phyloP scores from a whole-genome alignment of 345 rosid species.

The Eucalyptus grandis region DNA sequence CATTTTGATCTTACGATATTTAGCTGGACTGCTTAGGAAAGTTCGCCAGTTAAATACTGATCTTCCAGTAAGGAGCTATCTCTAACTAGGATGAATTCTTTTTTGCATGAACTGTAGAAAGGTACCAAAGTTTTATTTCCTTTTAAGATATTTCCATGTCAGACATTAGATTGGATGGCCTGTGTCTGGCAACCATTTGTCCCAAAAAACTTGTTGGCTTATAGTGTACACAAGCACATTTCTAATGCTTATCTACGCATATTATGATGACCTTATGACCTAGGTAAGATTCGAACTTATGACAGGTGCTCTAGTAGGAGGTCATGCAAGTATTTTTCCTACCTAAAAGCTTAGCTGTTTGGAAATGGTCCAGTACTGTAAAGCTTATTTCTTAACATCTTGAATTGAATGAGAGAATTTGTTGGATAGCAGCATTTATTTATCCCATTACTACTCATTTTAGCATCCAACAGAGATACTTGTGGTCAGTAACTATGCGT shows the following conservation, averaged over 20 bases:
- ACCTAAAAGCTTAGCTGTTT: background rate
- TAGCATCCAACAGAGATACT: background rate
- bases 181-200: background rate
- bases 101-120: background rate
- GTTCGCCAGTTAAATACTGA: conserved; percentile 71
- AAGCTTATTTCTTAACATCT: background rate
- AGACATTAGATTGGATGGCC: background rate
- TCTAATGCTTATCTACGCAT: background rate
- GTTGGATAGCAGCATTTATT: background rate
- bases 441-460: background rate
- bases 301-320: background rate
- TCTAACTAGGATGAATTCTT: background rate
- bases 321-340: background rate
- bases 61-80: conserved; percentile 47
- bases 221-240: background rate
- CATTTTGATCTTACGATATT: conserved; percentile 64
- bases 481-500: background rate
- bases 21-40: conserved; percentile 64
- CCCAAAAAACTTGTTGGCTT: background rate
- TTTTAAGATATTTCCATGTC: background rate
- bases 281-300: background rate
- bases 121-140: background rate
- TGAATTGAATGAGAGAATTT: background rate
- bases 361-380: background rate
- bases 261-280: background rate